Conservation (phyloP, 1,284 basidiomycete genomes). For the Papiliotrema flavescens region DNA sequence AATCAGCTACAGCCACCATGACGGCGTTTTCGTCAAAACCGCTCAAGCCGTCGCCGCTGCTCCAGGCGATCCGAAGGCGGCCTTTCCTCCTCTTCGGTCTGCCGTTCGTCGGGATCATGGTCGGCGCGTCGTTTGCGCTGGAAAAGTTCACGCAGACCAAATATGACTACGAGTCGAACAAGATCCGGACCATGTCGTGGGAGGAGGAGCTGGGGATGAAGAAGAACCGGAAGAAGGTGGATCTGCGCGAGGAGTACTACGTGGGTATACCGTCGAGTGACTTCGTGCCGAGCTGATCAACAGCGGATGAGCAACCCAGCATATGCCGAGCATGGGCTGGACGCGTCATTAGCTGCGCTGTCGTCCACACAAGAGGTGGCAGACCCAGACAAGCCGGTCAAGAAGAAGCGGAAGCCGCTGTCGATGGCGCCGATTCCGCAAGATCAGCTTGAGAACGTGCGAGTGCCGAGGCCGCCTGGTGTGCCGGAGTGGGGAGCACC, state of each 20-base stretch:
- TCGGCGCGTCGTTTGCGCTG: slow-evolving; percentile 81
- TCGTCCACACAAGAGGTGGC: not conserved
- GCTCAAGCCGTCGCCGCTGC: slow-evolving; percentile 50
- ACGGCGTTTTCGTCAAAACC: slow-evolving; percentile 58
- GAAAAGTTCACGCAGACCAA: slow-evolving; percentile 81
- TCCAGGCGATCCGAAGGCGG: slow-evolving; percentile 38
- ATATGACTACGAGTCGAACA: slow-evolving; percentile 82
- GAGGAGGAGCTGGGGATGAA: slow-evolving; percentile 81
- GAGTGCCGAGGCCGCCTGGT: slow-evolving; percentile 76
- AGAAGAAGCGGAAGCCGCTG: slow-evolving; percentile 22
- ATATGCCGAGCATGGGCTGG: not conserved
- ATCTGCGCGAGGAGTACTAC: slow-evolving; percentile 93
- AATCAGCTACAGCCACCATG: slow-evolving; percentile 16
- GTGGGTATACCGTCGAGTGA: slow-evolving; percentile 55
- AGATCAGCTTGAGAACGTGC: slow-evolving; percentile 82
- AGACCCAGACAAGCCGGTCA: not conserved
- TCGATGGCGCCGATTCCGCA: slow-evolving; percentile 30
- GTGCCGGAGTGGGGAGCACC: slow-evolving; percentile 80
- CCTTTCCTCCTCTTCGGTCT: slow-evolving; percentile 68
- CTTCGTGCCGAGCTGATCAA: not conserved
- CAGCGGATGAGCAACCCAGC: slow-evolving; percentile 8
- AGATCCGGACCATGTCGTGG: slow-evolving; percentile 69
- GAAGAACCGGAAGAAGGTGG: slow-evolving; percentile 77
- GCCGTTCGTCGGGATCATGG: slow-evolving; percentile 81
- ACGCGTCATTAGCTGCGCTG: not conserved